Percentiles rank a stretch among this genome's conserved stretches.
Evolutionary conservation across 352 stramenopile species (phyloP).

Genomic region (Globisporangium cylindrosporum): DNA sequence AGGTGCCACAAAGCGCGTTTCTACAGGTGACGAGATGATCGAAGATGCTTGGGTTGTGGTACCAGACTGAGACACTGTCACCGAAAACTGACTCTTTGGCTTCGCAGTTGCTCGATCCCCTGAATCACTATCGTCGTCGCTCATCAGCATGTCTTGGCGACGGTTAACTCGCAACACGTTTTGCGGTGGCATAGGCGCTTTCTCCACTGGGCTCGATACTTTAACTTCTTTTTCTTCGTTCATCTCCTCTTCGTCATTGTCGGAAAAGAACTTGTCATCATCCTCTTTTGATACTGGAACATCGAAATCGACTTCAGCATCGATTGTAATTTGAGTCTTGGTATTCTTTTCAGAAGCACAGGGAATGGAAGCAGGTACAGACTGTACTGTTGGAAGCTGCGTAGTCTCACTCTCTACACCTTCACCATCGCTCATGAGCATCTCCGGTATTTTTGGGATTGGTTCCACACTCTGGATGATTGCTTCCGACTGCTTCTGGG

Average conservation of each 20-base stretch:
- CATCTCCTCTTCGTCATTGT: background rate
- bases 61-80: background rate
- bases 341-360: background rate
- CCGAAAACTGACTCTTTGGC: background rate
- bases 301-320: background rate
- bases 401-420: background rate
- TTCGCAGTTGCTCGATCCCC: background rate
- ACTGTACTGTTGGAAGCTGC: background rate
- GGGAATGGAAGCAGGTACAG: background rate
- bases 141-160: constrained; percentile 5
- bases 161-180: background rate
- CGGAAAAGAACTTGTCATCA: constrained; percentile 3
- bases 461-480: background rate
- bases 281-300: background rate
- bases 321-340: background rate
- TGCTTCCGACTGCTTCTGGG: background rate
- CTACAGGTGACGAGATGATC: background rate
- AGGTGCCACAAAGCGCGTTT: background rate
- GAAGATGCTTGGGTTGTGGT: constrained; percentile 1
- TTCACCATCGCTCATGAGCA: constrained; percentile 31
- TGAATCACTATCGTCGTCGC: background rate
- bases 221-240: constrained; percentile 1
- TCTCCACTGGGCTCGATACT: background rate
- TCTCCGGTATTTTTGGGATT: constrained; percentile 9
- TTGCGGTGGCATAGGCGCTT: background rate